These are phyloP conservation scores for Podospora sp. DNA, from an alignment of 495 filamentous ascomycete genomes.

Conservation along the genomic window DNA sequence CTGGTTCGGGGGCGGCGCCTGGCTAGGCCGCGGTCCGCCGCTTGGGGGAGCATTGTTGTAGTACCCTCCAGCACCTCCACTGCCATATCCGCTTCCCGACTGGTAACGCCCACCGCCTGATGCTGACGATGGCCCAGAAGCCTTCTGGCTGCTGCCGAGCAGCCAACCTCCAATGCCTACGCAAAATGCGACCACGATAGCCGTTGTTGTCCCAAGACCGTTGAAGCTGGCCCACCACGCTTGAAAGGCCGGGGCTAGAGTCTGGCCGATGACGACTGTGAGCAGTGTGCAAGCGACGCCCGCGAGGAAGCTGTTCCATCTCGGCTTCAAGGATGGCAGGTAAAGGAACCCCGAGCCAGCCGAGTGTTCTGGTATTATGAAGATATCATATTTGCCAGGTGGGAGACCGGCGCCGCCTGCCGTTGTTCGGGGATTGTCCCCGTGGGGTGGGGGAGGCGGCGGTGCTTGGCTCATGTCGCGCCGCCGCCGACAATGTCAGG, in stretches of 20 bases:
- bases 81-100: constrained; percentile 23
- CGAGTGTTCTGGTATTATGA: constrained; percentile 93
- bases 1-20: constrained; percentile 42
- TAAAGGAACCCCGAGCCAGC: constrained; percentile 91
- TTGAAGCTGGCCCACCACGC: constrained; percentile 68
- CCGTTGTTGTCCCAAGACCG: constrained; percentile 61
- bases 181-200: constrained; percentile 61
- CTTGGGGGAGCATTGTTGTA: constrained; percentile 39
- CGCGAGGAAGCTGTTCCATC: constrained; percentile 88
- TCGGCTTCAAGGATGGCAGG: constrained; percentile 80
- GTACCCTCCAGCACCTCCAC: constrained; percentile 12
- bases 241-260: constrained; percentile 68
- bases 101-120: constrained; percentile 8
- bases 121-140: background rate
- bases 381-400: constrained; percentile 90
- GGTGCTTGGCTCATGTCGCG: constrained; percentile 49
- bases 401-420: constrained; percentile 62
- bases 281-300: constrained; percentile 75
- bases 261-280: constrained; percentile 64
- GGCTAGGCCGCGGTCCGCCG: constrained; percentile 41
- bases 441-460: constrained; percentile 70
- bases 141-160: constrained; percentile 52
- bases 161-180: constrained; percentile 80
- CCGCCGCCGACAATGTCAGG: constrained; percentile 27
- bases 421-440: constrained; percentile 60